Evolutionary conservation across 108 stramenopile species (phyloP).

Genomic region (Fragilaria radians): DNA sequence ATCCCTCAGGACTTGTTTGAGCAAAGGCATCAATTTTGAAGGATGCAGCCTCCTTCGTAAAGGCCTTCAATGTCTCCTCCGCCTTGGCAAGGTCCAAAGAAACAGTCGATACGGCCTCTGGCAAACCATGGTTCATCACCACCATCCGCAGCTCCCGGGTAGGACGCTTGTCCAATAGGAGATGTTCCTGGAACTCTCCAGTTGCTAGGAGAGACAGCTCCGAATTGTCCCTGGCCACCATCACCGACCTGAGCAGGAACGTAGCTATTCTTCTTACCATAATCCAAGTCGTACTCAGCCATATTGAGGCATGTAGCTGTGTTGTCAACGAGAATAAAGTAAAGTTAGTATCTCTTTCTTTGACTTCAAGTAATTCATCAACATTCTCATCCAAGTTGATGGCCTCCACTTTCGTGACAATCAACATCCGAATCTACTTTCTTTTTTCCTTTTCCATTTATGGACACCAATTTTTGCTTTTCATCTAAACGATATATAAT

Average conservation of each 20-base stretch:
- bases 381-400: too few species aligned
- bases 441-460: too few species aligned
- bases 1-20: conserved; percentile 46
- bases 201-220: conserved; percentile 80
- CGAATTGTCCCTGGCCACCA: conserved; percentile 89
- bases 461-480: background rate
- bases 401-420: too few species aligned
- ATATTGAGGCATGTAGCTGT: conserved; percentile 30
- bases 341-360: too few species aligned
- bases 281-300: conserved; percentile 75
- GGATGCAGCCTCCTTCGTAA: conserved; percentile 85
- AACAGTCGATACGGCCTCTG: conserved; percentile 87
- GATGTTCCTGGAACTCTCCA: conserved; percentile 88
- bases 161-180: conserved; percentile 77
- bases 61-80: conserved; percentile 81
- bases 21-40: conserved; percentile 85
- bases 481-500: background rate
- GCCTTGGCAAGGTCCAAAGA: conserved; percentile 80
- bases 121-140: conserved; percentile 92
- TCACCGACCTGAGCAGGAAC: conserved; percentile 64
- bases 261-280: conserved; percentile 79
- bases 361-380: too few species aligned
- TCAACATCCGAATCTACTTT: too few species aligned
- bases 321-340: too few species aligned
- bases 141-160: conserved; percentile 76